These are phyloP conservation scores for Ceratocystis huliohia DNA, from an alignment of 2,329 filamentous ascomycete genomes.

Conservation along the genomic window DNA sequence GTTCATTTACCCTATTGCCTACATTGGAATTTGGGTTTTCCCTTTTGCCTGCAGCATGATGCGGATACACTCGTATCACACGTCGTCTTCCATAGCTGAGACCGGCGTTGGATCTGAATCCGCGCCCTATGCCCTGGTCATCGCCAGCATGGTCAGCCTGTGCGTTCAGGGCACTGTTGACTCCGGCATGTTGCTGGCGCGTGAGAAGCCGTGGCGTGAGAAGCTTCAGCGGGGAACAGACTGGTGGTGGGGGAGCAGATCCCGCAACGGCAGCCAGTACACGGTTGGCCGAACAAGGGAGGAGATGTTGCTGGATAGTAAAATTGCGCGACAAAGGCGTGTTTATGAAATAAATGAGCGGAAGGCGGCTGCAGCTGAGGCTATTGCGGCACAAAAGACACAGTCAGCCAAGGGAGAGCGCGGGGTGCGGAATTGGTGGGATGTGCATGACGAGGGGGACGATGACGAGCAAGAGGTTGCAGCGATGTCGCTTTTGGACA, in stretches of 20 bases:
- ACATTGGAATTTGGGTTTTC: slow-evolving; percentile 58
- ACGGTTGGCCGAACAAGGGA: slow-evolving; percentile 37
- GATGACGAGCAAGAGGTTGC: slow-evolving; percentile 1
- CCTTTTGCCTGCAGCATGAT: slow-evolving; percentile 55
- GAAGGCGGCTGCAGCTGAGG: slow-evolving; percentile 10
- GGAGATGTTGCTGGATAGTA: slow-evolving; percentile 40
- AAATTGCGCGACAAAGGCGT: slow-evolving; percentile 36
- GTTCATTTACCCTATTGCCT: slow-evolving; percentile 64
- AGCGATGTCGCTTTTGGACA: slow-evolving; percentile 5
- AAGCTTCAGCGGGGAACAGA: slow-evolving; percentile 14
- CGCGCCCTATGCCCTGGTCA: slow-evolving; percentile 41
- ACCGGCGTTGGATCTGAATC: slow-evolving; percentile 15
- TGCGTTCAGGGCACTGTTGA: slow-evolving; percentile 56
- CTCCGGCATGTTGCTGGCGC: slow-evolving; percentile 51
- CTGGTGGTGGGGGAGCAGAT: slow-evolving; percentile 21
- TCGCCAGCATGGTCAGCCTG: slow-evolving; percentile 45
- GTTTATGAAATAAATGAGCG: slow-evolving; percentile 34
- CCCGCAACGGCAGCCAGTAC: slow-evolving; percentile 18
- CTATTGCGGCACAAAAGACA: slow-evolving; percentile 22
- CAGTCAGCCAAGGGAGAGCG: not conserved
- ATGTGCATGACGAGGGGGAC: slow-evolving; percentile 27
- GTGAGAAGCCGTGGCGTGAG: slow-evolving; percentile 50
- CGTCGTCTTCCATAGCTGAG: slow-evolving; percentile 21
- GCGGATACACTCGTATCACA: slow-evolving; percentile 35
- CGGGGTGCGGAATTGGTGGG: slow-evolving; percentile 30